Percentiles rank a stretch among this genome's conserved stretches.
Evolutionary conservation across 768 basidiomycete genomes (phyloP).

Genomic region (Boletus sensibilis): DNA sequence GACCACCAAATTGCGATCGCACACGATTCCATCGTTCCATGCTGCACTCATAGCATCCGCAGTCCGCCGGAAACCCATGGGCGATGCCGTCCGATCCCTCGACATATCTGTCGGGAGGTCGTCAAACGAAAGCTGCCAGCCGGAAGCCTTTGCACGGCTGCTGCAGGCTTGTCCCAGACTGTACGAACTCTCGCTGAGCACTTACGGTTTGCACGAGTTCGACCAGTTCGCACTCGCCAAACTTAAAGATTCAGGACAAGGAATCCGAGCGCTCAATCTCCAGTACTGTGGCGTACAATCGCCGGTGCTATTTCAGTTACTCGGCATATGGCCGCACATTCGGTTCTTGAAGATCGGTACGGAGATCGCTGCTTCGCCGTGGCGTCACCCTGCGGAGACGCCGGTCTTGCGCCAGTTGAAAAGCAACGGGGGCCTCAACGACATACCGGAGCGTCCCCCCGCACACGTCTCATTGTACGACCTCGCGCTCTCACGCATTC

Average conservation of each 20-base stretch:
- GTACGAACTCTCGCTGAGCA: conserved; percentile 35
- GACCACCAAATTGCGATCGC: conserved; percentile 6
- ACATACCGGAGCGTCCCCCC: conserved; percentile 3
- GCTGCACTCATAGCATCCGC: conserved; percentile 19
- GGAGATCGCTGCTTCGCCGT: conserved; percentile 38
- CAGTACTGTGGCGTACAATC: conserved; percentile 40
- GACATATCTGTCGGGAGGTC: conserved; percentile 18
- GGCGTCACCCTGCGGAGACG: conserved; percentile 18
- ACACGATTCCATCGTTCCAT: conserved; percentile 11
- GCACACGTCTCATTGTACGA: conserved; percentile 37
- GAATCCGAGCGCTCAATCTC: conserved; percentile 36
- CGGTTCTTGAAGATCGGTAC: conserved; percentile 39
- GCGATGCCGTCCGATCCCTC: conserved; percentile 22
- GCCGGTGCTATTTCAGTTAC: conserved; percentile 42
- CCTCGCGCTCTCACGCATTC: conserved; percentile 38
- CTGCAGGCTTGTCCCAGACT: conserved; percentile 32
- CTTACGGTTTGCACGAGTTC: conserved; percentile 30
- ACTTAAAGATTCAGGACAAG: conserved; percentile 22
- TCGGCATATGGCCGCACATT: conserved; percentile 38
- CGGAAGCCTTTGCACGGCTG: conserved; percentile 11
- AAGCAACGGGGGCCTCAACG: not conserved
- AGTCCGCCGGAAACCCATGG: conserved; percentile 12
- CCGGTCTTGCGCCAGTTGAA: conserved; percentile 8
- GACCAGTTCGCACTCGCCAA: conserved; percentile 24
- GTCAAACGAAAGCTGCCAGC: conserved; percentile 2